Percentiles rank a stretch among this genome's conserved stretches.
phyloP scores from a whole-genome alignment of 306 rosid genomes.

The Nissolia schottii region DNA sequence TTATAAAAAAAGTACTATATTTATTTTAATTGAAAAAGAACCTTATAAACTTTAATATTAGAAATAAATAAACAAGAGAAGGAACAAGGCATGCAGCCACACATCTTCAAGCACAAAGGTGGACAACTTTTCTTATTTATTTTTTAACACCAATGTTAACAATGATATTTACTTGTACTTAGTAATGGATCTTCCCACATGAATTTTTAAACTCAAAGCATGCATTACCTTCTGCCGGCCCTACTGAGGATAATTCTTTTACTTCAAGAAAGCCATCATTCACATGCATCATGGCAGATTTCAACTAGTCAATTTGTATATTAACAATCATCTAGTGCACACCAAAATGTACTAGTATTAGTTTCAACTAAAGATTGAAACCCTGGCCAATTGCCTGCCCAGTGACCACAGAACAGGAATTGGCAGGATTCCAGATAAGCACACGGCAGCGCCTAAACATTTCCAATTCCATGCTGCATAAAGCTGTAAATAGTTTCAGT shows the following conservation, averaged over 20 bases:
- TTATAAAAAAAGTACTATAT: too few species aligned
- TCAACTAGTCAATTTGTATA: neutral
- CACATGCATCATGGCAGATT: neutral
- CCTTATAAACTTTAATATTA: too few species aligned
- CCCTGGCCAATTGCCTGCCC: neutral
- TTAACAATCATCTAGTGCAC: neutral
- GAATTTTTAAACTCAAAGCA: too few species aligned
- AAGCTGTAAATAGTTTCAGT: neutral
- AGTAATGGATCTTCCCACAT: too few species aligned
- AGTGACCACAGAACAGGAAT: slow-evolving; percentile 27
- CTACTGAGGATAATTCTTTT: neutral
- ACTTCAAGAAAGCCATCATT: neutral
- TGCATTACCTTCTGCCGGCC: neutral
- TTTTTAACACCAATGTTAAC: too few species aligned
- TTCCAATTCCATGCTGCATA: neutral
- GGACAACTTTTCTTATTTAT: too few species aligned
- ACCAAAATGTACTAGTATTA: neutral
- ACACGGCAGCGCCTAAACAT: slow-evolving; percentile 2
- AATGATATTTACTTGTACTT: too few species aligned
- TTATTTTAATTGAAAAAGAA: too few species aligned
- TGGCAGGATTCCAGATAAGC: neutral
- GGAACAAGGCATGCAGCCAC: too few species aligned
- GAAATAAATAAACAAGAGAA: too few species aligned
- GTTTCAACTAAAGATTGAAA: neutral
- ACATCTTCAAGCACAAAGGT: too few species aligned